phyloP scores from a whole-genome alignment of 2,329 filamentous ascomycete species.

The Beauveria brongniartii region DNA sequence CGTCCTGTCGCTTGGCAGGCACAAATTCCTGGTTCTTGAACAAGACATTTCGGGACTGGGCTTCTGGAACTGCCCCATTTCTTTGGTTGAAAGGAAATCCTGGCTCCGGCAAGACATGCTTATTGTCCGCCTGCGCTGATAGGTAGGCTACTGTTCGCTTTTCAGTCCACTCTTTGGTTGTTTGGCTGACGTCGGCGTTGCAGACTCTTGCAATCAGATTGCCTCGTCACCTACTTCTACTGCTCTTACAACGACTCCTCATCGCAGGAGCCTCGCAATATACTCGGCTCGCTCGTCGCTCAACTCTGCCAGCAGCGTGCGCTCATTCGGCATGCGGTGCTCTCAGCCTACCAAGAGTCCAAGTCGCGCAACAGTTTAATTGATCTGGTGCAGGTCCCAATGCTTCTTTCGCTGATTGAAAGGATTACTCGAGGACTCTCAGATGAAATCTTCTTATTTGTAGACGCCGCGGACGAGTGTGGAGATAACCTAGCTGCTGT shows the following conservation, averaged over 20 bases:
- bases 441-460: background rate
- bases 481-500: background rate
- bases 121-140: slow-evolving; percentile 3
- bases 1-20: background rate
- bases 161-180: background rate
- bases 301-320: background rate
- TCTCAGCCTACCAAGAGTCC: background rate
- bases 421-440: background rate
- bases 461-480: slow-evolving; percentile 1
- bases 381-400: background rate
- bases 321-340: background rate
- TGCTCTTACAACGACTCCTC: slow-evolving; percentile 7
- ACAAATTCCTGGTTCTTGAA: slow-evolving; percentile 10
- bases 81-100: slow-evolving; percentile 8
- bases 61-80: background rate
- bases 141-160: background rate
- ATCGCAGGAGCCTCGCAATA: slow-evolving; percentile 2
- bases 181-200: background rate
- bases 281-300: slow-evolving; percentile 4
- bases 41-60: background rate
- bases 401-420: background rate
- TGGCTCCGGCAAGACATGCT: slow-evolving; percentile 9
- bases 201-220: background rate
- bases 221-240: slow-evolving; percentile 6
- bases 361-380: background rate